A percentile compares a stretch with the other conserved stretches of the same genome.
Evolutionary conservation across 208 protist genomes (phyloP).

Genomic region (Trypanosoma mega): DNA sequence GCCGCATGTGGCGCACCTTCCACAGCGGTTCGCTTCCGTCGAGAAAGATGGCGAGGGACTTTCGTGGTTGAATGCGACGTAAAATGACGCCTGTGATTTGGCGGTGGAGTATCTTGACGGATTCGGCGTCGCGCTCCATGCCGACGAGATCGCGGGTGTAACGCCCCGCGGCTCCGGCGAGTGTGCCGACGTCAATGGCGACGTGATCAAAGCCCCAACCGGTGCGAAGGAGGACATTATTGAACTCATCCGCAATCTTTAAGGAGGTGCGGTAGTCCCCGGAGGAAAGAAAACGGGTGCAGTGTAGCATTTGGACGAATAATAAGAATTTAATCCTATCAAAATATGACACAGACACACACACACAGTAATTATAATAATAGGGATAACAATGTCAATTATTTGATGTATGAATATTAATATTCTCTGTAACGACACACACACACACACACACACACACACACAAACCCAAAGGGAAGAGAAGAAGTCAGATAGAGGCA

Average conservation of each 20-base stretch:
- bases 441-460: no score
- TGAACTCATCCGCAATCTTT: conserved; percentile 58
- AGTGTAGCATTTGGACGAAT: conserved; percentile 19
- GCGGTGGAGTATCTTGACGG: conserved; percentile 50
- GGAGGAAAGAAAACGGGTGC: conserved; percentile 16
- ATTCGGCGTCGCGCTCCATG: conserved; percentile 60
- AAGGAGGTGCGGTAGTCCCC: conserved; percentile 43
- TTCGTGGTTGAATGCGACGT: conserved; percentile 52
- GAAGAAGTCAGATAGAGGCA: no score
- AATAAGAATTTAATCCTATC: no score
- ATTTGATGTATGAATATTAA: no score
- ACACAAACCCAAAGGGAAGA: no score
- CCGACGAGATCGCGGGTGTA: conserved; percentile 65
- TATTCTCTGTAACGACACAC: no score
- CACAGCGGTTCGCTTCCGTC: conserved; percentile 75
- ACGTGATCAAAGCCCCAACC: conserved; percentile 59
- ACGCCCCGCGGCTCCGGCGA: conserved; percentile 40
- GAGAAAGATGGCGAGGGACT: conserved; percentile 64
- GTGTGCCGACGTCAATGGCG: conserved; percentile 50
- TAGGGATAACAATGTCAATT: no score
- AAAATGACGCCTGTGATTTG: conserved; percentile 55
- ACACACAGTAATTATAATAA: no score
- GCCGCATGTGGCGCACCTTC: conserved; percentile 58
- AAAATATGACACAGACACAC: no score
- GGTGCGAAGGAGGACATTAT: conserved; percentile 40